Conservation (phyloP, 2,329 filamentous ascomycete species). For the Fonsecaea erecta region DNA sequence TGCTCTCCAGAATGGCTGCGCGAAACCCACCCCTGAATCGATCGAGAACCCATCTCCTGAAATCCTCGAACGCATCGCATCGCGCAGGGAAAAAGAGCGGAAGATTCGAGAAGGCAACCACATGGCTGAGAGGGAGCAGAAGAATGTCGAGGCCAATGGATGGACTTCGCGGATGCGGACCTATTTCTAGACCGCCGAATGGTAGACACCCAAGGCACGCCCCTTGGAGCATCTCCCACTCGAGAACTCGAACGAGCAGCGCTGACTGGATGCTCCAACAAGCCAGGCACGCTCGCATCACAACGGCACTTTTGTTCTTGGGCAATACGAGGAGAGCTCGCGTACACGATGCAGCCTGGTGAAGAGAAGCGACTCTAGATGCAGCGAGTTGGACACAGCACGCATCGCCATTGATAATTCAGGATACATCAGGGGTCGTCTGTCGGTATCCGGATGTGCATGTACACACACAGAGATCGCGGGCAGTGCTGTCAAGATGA, state of each 20-base stretch:
- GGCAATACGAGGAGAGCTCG: not conserved
- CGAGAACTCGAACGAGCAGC: not conserved
- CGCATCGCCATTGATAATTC: not conserved
- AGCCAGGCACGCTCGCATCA: conserved; percentile 6
- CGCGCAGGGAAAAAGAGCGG: conserved; percentile 32
- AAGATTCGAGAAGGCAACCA: conserved; percentile 27
- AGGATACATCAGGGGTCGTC: not conserved
- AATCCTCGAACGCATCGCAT: conserved; percentile 34
- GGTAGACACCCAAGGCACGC: not conserved
- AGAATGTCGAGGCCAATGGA: conserved; percentile 35
- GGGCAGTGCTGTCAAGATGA: not conserved
- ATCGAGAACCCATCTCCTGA: conserved; percentile 34
- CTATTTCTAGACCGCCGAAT: conserved; percentile 24
- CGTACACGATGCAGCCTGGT: conserved; percentile 4
- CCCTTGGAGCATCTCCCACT: not conserved
- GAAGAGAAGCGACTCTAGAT: not conserved
- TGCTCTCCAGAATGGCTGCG: conserved; percentile 49
- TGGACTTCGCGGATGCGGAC: conserved; percentile 33
- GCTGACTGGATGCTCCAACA: not conserved
- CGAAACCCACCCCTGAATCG: conserved; percentile 50
- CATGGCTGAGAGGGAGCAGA: conserved; percentile 8
- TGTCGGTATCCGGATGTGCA: not conserved
- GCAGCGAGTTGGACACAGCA: not conserved
- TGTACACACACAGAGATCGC: not conserved
- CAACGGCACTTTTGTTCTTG: conserved; percentile 12